phyloP scores from a whole-genome alignment of 306 rosid species.

The Amphicarpaea edgeworthii region DNA sequence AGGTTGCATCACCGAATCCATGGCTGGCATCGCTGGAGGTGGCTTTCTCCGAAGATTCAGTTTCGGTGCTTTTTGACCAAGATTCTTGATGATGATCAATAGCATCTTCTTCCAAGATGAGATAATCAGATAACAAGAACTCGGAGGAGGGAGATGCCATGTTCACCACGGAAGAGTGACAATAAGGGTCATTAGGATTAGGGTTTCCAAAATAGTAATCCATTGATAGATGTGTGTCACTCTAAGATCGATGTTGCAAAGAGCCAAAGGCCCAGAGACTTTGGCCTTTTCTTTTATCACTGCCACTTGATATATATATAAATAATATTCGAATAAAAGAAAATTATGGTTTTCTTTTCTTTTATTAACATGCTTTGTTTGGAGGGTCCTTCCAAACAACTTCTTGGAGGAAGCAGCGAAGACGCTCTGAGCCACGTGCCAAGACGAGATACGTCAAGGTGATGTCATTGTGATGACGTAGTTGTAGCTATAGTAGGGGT shows the following conservation, averaged over 20 bases:
- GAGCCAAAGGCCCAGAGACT: constrained; percentile 8
- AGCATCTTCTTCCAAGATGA: constrained; percentile 44
- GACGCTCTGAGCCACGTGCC: constrained; percentile 45
- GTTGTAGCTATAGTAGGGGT: not conserved
- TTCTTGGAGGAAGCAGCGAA: constrained; percentile 61
- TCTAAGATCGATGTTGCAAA: constrained; percentile 15
- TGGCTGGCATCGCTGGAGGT: constrained; percentile 30
- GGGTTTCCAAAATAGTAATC: constrained; percentile 54
- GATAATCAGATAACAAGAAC: constrained; percentile 58
- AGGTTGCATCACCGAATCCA: constrained; percentile 54
- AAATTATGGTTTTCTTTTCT: not conserved
- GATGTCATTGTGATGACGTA: constrained; percentile 60
- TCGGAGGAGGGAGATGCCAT: constrained; percentile 44
- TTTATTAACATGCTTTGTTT: not conserved
- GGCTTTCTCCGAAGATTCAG: constrained; percentile 57
- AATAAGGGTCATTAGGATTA: constrained; percentile 52
- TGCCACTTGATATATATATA: constrained; percentile 27
- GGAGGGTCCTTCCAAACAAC: constrained; percentile 52
- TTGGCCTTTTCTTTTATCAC: constrained; percentile 12
- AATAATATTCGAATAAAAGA: not conserved
- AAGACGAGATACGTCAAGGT: not conserved
- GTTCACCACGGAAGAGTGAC: not conserved
- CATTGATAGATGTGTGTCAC: constrained; percentile 41
- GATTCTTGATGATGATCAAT: constrained; percentile 37
- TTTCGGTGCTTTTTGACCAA: constrained; percentile 50